A percentile compares a stretch with the other conserved stretches of the same genome.
Evolutionary conservation across 768 basidiomycete genomes (phyloP).

Genomic region (Naematelia encephala): DNA sequence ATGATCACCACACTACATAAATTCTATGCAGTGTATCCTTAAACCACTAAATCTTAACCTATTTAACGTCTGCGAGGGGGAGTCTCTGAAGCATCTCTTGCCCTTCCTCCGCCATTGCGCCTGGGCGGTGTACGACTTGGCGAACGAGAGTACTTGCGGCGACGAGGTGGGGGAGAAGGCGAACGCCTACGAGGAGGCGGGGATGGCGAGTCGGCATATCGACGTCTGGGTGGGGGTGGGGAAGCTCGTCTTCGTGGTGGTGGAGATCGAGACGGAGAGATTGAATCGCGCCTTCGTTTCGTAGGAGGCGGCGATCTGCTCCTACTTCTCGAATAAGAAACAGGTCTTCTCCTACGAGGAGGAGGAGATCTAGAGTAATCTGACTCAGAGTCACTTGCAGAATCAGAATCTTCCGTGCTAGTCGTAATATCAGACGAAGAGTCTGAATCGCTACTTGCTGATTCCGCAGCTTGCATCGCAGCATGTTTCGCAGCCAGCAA

Average conservation of each 20-base stretch:
- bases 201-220: constrained; percentile 10
- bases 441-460: constrained; percentile 42
- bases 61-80: background rate
- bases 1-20: background rate
- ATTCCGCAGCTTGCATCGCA: constrained; percentile 68
- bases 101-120: background rate
- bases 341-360: constrained; percentile 19
- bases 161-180: background rate
- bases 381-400: constrained; percentile 24
- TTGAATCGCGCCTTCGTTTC: constrained; percentile 14
- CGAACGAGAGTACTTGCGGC: background rate
- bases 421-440: constrained; percentile 20
- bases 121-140: background rate
- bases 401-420: constrained; percentile 40
- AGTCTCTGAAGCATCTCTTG: background rate
- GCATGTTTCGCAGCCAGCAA: constrained; percentile 93
- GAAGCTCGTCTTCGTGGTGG: constrained; percentile 24
- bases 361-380: constrained; percentile 15
- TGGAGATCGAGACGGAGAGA: constrained; percentile 32
- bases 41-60: background rate
- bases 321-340: constrained; percentile 20
- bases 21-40: background rate
- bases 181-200: constrained; percentile 9
- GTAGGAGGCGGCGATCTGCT: constrained; percentile 6
- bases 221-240: constrained; percentile 1